These are phyloP conservation scores for Bipolaris gigantea DNA, from an alignment of 2,329 filamentous ascomycete species.

Conservation along the genomic window DNA sequence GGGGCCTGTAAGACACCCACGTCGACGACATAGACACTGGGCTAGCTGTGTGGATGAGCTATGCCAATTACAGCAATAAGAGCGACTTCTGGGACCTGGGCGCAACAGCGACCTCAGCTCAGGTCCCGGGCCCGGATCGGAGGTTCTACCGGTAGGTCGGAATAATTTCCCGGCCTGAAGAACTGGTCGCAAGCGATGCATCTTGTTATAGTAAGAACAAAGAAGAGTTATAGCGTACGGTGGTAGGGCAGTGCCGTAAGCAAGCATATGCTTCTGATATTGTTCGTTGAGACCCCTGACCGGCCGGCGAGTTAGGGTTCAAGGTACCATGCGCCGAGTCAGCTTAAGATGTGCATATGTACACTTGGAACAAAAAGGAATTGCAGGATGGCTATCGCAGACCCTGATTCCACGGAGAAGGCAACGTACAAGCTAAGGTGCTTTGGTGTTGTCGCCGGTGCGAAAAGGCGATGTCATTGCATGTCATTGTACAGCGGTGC, in stretches of 20 bases:
- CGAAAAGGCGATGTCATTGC: neutral
- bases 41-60: neutral
- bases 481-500: neutral
- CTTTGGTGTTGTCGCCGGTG: neutral
- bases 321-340: slow-evolving; percentile 3
- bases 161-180: slow-evolving; percentile 2
- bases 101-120: neutral
- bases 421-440: neutral
- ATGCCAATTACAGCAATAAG: slow-evolving; percentile 5
- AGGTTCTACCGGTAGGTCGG: slow-evolving; percentile 5
- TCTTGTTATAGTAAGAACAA: neutral
- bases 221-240: neutral
- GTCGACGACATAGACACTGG: neutral
- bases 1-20: slow-evolving; percentile 1
- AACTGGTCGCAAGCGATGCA: neutral
- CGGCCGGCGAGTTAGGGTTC: slow-evolving; percentile 3
- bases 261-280: neutral
- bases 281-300: neutral
- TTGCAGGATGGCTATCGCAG: slow-evolving; percentile 1
- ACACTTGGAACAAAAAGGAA: neutral
- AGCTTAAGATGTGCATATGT: neutral
- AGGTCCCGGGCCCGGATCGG: slow-evolving; percentile 6
- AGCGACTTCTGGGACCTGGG: slow-evolving; percentile 5
- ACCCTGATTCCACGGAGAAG: neutral
- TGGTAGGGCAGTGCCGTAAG: neutral